Evolutionary conservation across 257 asterid species (phyloP), one percentile per base, ranked within the genome.

Genomic region (Nyctanthes arbortristis): DNA sequence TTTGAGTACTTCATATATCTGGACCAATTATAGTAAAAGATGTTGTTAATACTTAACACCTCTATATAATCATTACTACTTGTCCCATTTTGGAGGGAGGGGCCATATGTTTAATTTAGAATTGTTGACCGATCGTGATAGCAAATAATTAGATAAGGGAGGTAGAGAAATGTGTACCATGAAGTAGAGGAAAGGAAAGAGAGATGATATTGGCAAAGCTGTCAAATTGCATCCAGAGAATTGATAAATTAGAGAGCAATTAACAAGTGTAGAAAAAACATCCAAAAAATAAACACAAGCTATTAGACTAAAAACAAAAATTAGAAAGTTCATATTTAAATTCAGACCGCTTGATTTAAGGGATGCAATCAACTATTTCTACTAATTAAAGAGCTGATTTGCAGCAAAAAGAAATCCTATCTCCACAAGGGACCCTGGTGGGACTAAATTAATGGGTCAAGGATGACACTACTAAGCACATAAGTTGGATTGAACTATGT

Each of bases 141-240:
- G 24, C 54, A 1, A 22, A 52, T 52, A 52, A 52, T 52, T 45
- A 55, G 65, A 27, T 61, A 36, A 64, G 73, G 57, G 34, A 18
- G 40, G 57, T 18, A 24, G 71, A 49, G 47, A 58, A 43, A 45
- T 18, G 47, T 68, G 76, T 84, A 88, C 96, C 96, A 88, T 88
- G 78, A 84, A 86, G 71, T 86, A 88, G 43, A 88, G 82, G 83
- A 88, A 88, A 25, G 93, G 96, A 57, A 82, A 86, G 66, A 88
- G 96, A 40, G 93, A 88, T 39, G 93, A 84, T 73, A 86, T 86
- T 63, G 93, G 86, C 67, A 88, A 85, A 72, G 91, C 93, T 88
- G 93, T 69, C 55, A 62, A 29, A 80, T 72, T 77, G 68, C 55
- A 78, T 67, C 61, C 71, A 30, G 74, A 63, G 65, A 79, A 66